These are phyloP conservation scores for Anthracocystis walkeri DNA, from an alignment of 1,284 basidiomycete genomes.

Conservation along the genomic window DNA sequence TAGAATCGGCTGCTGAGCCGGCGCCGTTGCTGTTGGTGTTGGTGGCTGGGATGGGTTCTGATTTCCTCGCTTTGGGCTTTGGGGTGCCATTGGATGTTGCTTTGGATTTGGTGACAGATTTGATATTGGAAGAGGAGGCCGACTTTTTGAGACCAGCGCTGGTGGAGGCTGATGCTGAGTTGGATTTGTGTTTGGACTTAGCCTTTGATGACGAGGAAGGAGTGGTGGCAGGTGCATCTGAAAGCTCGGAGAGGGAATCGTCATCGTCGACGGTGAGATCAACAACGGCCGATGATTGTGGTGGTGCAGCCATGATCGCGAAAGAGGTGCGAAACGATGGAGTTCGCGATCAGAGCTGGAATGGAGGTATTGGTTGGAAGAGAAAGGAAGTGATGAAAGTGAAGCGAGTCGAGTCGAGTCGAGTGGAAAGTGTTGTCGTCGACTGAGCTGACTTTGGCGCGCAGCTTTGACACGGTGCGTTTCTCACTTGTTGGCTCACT, in stretches of 20 bases:
- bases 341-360: neutral
- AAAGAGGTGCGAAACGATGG: neutral
- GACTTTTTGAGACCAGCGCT: slow-evolving; percentile 13
- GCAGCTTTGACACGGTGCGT: too few relatives aligned
- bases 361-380: neutral
- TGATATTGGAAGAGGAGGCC: slow-evolving; percentile 25
- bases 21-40: neutral
- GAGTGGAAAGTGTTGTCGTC: too few relatives aligned
- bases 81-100: slow-evolving; percentile 8
- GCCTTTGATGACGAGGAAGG: slow-evolving; percentile 15
- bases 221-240: slow-evolving; percentile 12
- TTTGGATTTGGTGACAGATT: slow-evolving; percentile 3
- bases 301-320: slow-evolving; percentile 7
- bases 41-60: slow-evolving; percentile 16
- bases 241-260: slow-evolving; percentile 39
- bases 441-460: too few relatives aligned
- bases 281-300: slow-evolving; percentile 17
- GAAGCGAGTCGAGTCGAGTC: too few relatives aligned
- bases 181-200: slow-evolving; percentile 9
- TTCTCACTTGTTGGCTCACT: too few relatives aligned
- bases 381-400: neutral
- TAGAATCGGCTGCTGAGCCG: neutral
- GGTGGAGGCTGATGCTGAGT: slow-evolving; percentile 1
- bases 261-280: slow-evolving; percentile 34
- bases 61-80: slow-evolving; percentile 30